Conservation (phyloP, 176 grass and related monocot genomes). For the Oryza officinalis region DNA sequence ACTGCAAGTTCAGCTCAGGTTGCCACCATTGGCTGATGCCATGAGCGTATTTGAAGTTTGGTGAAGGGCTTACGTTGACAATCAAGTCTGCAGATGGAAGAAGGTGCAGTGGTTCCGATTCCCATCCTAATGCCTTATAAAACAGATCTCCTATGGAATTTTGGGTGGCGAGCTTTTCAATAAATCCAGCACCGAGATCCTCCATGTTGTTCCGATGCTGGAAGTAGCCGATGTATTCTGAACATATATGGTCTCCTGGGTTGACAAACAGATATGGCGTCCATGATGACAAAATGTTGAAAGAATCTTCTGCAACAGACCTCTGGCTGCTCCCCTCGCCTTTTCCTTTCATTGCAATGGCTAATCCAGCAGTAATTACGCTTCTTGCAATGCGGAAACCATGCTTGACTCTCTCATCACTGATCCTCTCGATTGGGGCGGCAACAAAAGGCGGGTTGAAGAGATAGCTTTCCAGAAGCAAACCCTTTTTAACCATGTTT, state of each 20-base stretch:
- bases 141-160: constrained; percentile 77
- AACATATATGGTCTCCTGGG: constrained; percentile 83
- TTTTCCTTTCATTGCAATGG: constrained; percentile 65
- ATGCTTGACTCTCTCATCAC: constrained; percentile 75
- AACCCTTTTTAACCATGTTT: constrained; percentile 88
- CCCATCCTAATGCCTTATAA: constrained; percentile 76
- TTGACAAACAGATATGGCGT: constrained; percentile 77
- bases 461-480: constrained; percentile 70
- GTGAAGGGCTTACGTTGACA: constrained; percentile 60
- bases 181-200: constrained; percentile 78
- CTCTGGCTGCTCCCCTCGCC: constrained; percentile 44
- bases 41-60: constrained; percentile 81
- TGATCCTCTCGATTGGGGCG: constrained; percentile 86
- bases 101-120: constrained; percentile 89
- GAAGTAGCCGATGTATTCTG: constrained; percentile 94
- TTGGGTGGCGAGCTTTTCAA: constrained; percentile 87
- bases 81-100: constrained; percentile 90
- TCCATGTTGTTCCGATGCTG: constrained; percentile 91
- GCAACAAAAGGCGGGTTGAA: constrained; percentile 90
- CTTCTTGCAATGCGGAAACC: constrained; percentile 84
- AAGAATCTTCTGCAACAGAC: constrained; percentile 66
- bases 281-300: constrained; percentile 73
- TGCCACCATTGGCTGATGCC: constrained; percentile 95
- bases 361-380: constrained; percentile 76
- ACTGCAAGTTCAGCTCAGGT: constrained; percentile 58